These are phyloP conservation scores for Cytospora chrysosperma DNA, from an alignment of 2,329 filamentous ascomycete species.

Conservation along the genomic window DNA sequence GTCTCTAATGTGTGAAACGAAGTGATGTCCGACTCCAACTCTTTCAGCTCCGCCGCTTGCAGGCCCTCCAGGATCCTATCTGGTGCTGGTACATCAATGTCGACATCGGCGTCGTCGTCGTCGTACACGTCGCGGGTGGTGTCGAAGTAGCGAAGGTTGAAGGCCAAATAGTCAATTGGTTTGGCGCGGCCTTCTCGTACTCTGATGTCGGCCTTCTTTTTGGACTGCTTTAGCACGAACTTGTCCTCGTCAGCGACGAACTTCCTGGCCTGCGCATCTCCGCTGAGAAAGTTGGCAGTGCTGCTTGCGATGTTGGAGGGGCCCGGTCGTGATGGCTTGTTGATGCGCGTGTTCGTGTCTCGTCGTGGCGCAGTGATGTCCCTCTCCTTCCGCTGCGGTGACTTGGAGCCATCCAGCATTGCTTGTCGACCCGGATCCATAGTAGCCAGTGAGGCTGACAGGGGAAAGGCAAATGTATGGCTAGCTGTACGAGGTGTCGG, in stretches of 20 bases:
- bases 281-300: constrained; percentile 55
- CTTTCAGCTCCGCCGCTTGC: constrained; percentile 63
- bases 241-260: constrained; percentile 95
- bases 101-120: constrained; percentile 72
- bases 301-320: constrained; percentile 32
- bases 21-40: constrained; percentile 78
- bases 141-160: constrained; percentile 87
- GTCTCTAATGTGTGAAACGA: constrained; percentile 81
- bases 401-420: constrained; percentile 51
- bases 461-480: not conserved
- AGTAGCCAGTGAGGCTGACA: constrained; percentile 12
- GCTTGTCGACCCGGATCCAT: constrained; percentile 58
- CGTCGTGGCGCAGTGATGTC: constrained; percentile 56
- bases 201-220: constrained; percentile 95
- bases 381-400: constrained; percentile 37
- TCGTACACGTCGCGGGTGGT: constrained; percentile 81
- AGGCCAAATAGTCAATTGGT: constrained; percentile 90
- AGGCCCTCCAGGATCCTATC: constrained; percentile 77
- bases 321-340: constrained; percentile 46
- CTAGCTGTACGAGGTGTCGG: not conserved
- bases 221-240: constrained; percentile 93
- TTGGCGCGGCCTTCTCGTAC: constrained; percentile 88
- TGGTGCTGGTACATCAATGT: constrained; percentile 76
- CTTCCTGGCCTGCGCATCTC: constrained; percentile 74
- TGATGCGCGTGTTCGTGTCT: constrained; percentile 56